Percentiles rank a stretch among this genome's conserved stretches.
Evolutionary conservation across 192 early-diverging fungal species (phyloP).

Genomic region (Thamnidium elegans): DNA sequence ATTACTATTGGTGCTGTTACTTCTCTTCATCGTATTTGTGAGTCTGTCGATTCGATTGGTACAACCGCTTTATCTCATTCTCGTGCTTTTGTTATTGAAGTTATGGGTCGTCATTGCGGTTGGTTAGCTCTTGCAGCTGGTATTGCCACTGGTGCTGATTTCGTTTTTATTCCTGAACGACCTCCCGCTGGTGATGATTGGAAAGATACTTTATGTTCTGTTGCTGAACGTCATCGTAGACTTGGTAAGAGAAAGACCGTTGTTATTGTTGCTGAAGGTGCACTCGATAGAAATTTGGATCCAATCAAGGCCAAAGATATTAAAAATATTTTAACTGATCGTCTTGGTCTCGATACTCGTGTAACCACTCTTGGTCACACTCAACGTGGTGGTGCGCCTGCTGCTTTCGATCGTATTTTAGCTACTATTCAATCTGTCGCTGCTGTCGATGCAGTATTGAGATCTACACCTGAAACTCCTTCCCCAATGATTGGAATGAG

Average conservation of each 20-base stretch:
- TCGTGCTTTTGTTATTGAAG: slow-evolving; percentile 95
- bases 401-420: slow-evolving; percentile 89
- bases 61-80: slow-evolving; percentile 92
- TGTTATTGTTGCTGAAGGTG: slow-evolving; percentile 93
- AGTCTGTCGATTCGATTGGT: slow-evolving; percentile 86
- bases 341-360: slow-evolving; percentile 85
- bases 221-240: slow-evolving; percentile 60
- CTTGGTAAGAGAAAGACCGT: slow-evolving; percentile 86
- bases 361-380: slow-evolving; percentile 94
- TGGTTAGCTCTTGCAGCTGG: slow-evolving; percentile 88
- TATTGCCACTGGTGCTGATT: slow-evolving; percentile 88
- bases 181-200: slow-evolving; percentile 85
- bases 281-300: slow-evolving; percentile 82
- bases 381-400: slow-evolving; percentile 90
- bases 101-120: slow-evolving; percentile 97
- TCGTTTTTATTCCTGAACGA: slow-evolving; percentile 93
- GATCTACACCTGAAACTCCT: slow-evolving; percentile 77
- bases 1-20: slow-evolving; percentile 96
- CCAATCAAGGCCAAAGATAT: slow-evolving; percentile 86
- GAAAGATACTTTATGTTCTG: slow-evolving; percentile 83
- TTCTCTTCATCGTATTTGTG: slow-evolving; percentile 93
- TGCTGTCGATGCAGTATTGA: slow-evolving; percentile 91
- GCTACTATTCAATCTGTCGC: slow-evolving; percentile 89
- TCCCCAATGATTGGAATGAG: slow-evolving; percentile 90
- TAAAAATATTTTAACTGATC: slow-evolving; percentile 73